phyloP scores from a whole-genome alignment of 2,329 filamentous ascomycete genomes.

The Aphanocladium album region DNA sequence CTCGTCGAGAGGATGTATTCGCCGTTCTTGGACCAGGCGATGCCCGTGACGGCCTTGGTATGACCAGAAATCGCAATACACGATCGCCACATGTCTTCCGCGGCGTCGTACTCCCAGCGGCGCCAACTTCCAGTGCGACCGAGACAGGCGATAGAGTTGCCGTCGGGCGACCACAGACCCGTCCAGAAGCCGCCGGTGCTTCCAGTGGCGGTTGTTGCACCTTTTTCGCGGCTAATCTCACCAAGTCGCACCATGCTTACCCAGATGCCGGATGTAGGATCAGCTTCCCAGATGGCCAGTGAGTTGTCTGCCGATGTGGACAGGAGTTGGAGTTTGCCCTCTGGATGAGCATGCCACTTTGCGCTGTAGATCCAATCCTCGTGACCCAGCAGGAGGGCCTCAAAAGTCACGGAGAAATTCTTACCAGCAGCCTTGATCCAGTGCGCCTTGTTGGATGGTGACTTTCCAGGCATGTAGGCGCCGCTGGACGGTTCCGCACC shows the following conservation, averaged over 20 bases:
- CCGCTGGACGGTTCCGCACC: slow-evolving; percentile 53
- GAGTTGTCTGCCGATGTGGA: slow-evolving; percentile 95
- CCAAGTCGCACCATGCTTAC: slow-evolving; percentile 79
- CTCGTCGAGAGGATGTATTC: slow-evolving; percentile 84
- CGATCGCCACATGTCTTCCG: slow-evolving; percentile 68
- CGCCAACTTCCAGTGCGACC: slow-evolving; percentile 93
- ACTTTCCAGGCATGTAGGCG: slow-evolving; percentile 60
- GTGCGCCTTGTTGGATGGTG: slow-evolving; percentile 85
- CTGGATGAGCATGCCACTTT: slow-evolving; percentile 57
- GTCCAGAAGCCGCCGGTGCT: slow-evolving; percentile 97
- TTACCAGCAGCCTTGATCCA: slow-evolving; percentile 56
- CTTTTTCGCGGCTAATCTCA: slow-evolving; percentile 91
- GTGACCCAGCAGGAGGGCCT: slow-evolving; percentile 87
- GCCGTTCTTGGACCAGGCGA: slow-evolving; percentile 79
- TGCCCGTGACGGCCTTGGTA: slow-evolving; percentile 71
- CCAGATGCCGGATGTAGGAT: slow-evolving; percentile 83
- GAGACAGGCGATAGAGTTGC: slow-evolving; percentile 70
- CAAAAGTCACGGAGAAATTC: slow-evolving; percentile 82
- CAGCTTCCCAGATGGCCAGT: slow-evolving; percentile 85
- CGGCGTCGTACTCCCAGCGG: slow-evolving; percentile 64
- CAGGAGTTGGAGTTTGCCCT: slow-evolving; percentile 63
- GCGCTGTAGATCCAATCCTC: slow-evolving; percentile 98
- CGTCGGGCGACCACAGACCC: slow-evolving; percentile 82
- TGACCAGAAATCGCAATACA: slow-evolving; percentile 78
- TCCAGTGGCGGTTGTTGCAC: slow-evolving; percentile 91